phyloP scores from a whole-genome alignment of 169 alveolate species.

The Cryptosporidium sp. region DNA sequence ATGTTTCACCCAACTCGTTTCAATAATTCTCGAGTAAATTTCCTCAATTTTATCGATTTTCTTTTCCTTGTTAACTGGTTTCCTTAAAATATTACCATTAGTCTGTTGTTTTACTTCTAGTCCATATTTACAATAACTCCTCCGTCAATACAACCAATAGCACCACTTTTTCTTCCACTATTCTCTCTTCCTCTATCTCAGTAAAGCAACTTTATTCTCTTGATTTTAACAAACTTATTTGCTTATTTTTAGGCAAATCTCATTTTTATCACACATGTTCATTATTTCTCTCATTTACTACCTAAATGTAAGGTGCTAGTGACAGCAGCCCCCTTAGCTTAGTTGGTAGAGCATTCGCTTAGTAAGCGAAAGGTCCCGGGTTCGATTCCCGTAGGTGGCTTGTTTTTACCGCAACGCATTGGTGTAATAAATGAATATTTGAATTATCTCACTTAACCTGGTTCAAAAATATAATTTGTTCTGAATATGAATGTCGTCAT shows the following conservation, averaged over 20 bases:
- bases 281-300: neutral
- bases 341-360: slow-evolving; percentile 90
- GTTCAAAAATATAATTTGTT: neutral
- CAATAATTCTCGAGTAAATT: no score
- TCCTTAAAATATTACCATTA: no score
- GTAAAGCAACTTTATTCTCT: neutral
- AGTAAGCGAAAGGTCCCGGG: slow-evolving; percentile 90
- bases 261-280: neutral
- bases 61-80: no score
- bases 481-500: neutral
- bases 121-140: no score
- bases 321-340: slow-evolving; percentile 84
- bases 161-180: no score
- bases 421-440: no score
- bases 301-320: neutral
- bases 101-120: no score
- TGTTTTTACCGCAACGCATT: neutral
- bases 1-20: no score
- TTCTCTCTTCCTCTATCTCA: no score
- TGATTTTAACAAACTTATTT: neutral
- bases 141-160: no score
- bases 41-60: no score
- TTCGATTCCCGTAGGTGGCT: slow-evolving; percentile 90
- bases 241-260: neutral
- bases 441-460: no score